Conservation (phyloP, 192 early-diverging fungal species). For the Coemansia sp. region DNA sequence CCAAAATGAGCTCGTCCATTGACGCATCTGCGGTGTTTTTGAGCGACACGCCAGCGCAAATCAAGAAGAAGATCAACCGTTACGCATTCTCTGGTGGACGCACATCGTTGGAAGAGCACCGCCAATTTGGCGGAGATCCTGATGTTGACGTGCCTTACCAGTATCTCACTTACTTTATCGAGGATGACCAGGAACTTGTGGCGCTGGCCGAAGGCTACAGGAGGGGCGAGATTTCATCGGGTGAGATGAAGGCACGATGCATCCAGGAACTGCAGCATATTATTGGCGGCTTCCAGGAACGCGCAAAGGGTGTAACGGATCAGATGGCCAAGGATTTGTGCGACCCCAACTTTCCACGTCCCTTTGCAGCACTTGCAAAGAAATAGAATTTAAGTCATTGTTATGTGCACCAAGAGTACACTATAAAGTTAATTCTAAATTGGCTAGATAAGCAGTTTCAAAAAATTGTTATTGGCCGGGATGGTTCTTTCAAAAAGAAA, state of each 20-base stretch:
- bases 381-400: slow-evolving; percentile 22
- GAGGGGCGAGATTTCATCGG: slow-evolving; percentile 81
- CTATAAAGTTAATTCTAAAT: background rate
- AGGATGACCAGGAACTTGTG: slow-evolving; percentile 87
- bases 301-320: slow-evolving; percentile 62
- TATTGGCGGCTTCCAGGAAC: slow-evolving; percentile 76
- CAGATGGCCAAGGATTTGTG: slow-evolving; percentile 64
- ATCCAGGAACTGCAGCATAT: slow-evolving; percentile 79
- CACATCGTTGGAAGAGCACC: slow-evolving; percentile 83
- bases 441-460: background rate
- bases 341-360: slow-evolving; percentile 57
- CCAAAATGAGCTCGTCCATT: slow-evolving; percentile 94
- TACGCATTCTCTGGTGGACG: slow-evolving; percentile 93
- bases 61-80: slow-evolving; percentile 98
- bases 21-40: slow-evolving; percentile 90
- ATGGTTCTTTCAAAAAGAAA: too few species aligned
- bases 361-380: slow-evolving; percentile 29
- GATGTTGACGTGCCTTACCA: slow-evolving; percentile 97
- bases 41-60: slow-evolving; percentile 83
- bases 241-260: slow-evolving; percentile 88
- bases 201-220: slow-evolving; percentile 70
- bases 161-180: slow-evolving; percentile 91
- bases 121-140: slow-evolving; percentile 77
- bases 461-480: background rate
- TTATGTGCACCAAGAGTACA: background rate